Base-by-base conservation (phyloP, 2,329 filamentous ascomycete species). In the Aspergillus arachidicola region DNA sequence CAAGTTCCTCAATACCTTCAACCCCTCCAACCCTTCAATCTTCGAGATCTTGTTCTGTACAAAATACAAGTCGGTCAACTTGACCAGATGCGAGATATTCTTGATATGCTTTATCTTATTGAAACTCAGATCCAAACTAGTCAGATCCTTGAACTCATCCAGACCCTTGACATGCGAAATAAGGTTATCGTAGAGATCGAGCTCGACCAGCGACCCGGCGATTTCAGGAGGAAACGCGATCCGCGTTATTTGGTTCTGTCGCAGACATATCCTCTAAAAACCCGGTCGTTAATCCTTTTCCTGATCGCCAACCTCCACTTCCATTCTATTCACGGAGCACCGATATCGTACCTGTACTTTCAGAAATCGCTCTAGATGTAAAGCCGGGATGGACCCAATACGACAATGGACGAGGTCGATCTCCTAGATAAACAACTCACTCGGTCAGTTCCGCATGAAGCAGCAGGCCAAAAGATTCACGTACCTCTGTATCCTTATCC, bases 31-130 rank as follows among this genome's bases (percentile, higher is more conserved):
- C 16, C 90, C 90, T 73, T 98, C 94, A 71, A 99, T 97, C 60
- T 84, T 89, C 68, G 86, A 86, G 75, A 99, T 96, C 78, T 95
- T 95, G 80, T 99, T 98, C 75, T 96, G 92, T 57, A 98, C 93
- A 71, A 99, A 91, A 77, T 91, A 99, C 3, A 99, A 77, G 69
- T 98, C 93, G 66, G 85, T 90, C 62, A 98, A 85, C 59, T 93
- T 85, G 26, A 82, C 89, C 63, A 99, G 82, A 72, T 94, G 91
- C 63, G 86, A 85, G 68, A 98, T 82, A 72, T 94, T 89, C 79
- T 96, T 97, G 82, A 99, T 96, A 79, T 97, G 94, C 78, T 97
- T 97, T 82, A 99, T 94, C 83, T 98, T 98, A 84, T 99, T 99
- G 86, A 97, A 99, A 78, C 92, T 96, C 58, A 99, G 84, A 76